Conservation (phyloP, 345 rosid species). For the Corymbia maculata region DNA sequence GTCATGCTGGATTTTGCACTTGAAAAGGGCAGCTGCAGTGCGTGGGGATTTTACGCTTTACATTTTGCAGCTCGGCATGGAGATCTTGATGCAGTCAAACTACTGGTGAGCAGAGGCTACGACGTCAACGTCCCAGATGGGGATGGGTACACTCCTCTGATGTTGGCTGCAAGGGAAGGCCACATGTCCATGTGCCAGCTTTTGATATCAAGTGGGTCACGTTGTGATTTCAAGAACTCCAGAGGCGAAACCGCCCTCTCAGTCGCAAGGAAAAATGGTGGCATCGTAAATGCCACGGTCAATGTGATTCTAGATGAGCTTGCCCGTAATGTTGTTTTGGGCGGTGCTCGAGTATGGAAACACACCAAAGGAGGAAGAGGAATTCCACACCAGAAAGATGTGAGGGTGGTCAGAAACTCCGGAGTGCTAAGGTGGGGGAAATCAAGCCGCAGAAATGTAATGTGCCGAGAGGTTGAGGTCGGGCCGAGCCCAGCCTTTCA, state of each 20-base stretch:
- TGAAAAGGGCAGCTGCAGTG: conserved; percentile 61
- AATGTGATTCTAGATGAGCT: conserved; percentile 57
- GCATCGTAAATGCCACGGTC: conserved; percentile 30
- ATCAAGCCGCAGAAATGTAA: conserved; percentile 49
- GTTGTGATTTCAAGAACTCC: conserved; percentile 39
- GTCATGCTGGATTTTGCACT: conserved; percentile 92
- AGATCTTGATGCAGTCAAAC: conserved; percentile 58
- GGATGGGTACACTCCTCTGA: conserved; percentile 87
- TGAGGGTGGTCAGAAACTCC: conserved; percentile 40
- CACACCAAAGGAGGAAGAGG: conserved; percentile 88
- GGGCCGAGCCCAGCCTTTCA: conserved; percentile 50
- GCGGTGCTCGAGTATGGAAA: conserved; percentile 52
- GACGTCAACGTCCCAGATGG: conserved; percentile 66
- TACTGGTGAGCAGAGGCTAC: conserved; percentile 56
- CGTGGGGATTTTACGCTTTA: conserved; percentile 80
- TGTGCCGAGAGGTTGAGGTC: conserved; percentile 49
- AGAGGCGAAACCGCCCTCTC: conserved; percentile 68
- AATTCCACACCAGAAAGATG: conserved; percentile 43
- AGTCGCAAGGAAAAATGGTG: conserved; percentile 25
- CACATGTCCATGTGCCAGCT: conserved; percentile 52
- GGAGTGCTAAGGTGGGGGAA: conserved; percentile 85
- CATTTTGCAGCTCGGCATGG: conserved; percentile 96
- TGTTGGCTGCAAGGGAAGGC: conserved; percentile 90
- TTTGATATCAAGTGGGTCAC: conserved; percentile 54
- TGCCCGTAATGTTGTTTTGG: conserved; percentile 45